Percentiles rank a stretch among this genome's conserved stretches.
These are phyloP conservation scores for Lactarius trivialis DNA, from an alignment of 768 basidiomycete genomes.

Conservation along the genomic window DNA sequence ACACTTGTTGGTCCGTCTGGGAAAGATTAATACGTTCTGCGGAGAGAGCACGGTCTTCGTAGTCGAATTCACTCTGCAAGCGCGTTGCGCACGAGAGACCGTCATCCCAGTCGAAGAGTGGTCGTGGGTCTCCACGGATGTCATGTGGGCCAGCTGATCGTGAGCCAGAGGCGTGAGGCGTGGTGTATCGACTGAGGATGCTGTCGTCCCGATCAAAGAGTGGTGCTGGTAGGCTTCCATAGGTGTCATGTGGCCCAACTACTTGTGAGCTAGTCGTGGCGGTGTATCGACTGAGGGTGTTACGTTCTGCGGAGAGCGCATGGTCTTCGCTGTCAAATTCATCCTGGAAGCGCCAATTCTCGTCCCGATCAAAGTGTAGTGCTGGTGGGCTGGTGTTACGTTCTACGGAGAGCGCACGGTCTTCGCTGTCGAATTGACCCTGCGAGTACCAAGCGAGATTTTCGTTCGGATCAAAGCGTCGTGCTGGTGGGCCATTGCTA, in stretches of 20 bases:
- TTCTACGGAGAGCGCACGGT: slow-evolving; percentile 34
- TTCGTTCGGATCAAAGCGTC: too few species aligned
- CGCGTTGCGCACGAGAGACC: slow-evolving; percentile 27
- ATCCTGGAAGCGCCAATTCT: slow-evolving; percentile 32
- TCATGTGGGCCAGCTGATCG: not conserved
- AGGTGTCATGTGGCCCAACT: too few species aligned
- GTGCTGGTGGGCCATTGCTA: too few species aligned
- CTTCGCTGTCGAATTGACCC: slow-evolving; percentile 37
- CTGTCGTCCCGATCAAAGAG: too few species aligned
- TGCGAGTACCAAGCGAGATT: slow-evolving; percentile 30
- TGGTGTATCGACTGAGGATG: too few species aligned
- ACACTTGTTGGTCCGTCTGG: slow-evolving; percentile 30
- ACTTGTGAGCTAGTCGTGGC: too few species aligned
- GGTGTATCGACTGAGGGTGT: not conserved
- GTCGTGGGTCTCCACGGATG: not conserved
- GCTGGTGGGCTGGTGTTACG: slow-evolving; percentile 7
- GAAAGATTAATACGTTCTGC: slow-evolving; percentile 32
- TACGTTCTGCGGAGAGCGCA: slow-evolving; percentile 32
- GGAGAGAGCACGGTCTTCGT: slow-evolving; percentile 36
- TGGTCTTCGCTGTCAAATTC: slow-evolving; percentile 38
- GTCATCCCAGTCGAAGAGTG: slow-evolving; percentile 20
- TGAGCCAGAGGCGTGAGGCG: not conserved
- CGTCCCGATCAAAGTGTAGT: slow-evolving; percentile 18
- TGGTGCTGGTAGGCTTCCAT: too few species aligned
- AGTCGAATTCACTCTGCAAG: slow-evolving; percentile 36